Evolutionary conservation across 768 basidiomycete species (phyloP).

Genomic region (Tricholoma terreum): DNA sequence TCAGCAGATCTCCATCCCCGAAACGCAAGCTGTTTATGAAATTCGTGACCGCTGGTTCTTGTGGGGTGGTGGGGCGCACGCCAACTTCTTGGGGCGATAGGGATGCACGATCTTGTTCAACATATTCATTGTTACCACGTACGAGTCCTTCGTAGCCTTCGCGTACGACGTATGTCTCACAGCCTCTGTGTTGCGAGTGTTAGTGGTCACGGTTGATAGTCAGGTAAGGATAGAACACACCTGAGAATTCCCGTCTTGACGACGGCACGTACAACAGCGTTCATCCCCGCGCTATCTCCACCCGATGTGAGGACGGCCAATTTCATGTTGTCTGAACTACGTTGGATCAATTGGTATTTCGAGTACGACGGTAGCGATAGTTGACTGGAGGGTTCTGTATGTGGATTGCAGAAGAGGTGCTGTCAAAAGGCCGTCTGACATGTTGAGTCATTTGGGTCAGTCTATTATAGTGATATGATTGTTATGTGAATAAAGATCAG

Average conservation of each 20-base stretch:
- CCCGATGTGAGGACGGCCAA: conserved; percentile 94
- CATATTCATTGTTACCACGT: conserved; percentile 67
- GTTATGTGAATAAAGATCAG: too few species aligned
- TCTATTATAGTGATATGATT: too few species aligned
- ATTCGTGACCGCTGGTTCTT: conserved; percentile 12
- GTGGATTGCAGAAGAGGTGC: neutral
- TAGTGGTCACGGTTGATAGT: neutral
- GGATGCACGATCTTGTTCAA: conserved; percentile 16
- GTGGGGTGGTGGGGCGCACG: conserved; percentile 8
- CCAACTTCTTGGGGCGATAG: conserved; percentile 6
- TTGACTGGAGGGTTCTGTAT: neutral
- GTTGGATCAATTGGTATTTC: neutral
- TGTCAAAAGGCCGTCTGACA: neutral
- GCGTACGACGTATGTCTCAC: conserved; percentile 93
- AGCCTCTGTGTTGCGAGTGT: conserved; percentile 58
- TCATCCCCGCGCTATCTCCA: conserved; percentile 98
- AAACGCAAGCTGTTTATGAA: conserved; percentile 77
- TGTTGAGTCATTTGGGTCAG: too few species aligned
- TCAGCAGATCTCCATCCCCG: conserved; percentile 74
- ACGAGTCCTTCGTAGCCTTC: conserved; percentile 99
- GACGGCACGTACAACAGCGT: conserved; percentile 89
- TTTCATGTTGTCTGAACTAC: conserved; percentile 59
- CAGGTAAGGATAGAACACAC: conserved; percentile 41
- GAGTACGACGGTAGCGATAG: neutral
- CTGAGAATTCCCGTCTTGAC: conserved; percentile 91